phyloP scores from a whole-genome alignment of 1,139 yeast species.

The Candida gigantensis region DNA sequence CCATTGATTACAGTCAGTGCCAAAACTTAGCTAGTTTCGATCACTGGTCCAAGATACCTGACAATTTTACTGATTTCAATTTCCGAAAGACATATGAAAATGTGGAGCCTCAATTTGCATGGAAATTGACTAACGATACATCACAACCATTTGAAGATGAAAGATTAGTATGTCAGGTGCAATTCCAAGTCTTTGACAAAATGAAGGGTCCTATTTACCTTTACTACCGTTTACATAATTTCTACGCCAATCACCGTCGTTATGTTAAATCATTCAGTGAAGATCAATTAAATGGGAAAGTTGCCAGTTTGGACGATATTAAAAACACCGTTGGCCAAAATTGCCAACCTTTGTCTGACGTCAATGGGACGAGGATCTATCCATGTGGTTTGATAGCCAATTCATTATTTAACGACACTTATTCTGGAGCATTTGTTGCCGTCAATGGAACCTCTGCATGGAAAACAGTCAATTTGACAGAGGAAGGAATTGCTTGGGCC shows the following conservation, averaged over 20 bases:
- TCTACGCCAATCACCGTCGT: conserved; percentile 92
- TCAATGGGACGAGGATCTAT: conserved; percentile 56
- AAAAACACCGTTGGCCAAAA: conserved; percentile 76
- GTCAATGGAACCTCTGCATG: conserved; percentile 41
- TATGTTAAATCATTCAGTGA: conserved; percentile 89
- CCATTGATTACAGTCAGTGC: conserved; percentile 82
- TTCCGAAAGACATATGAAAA: conserved; percentile 39
- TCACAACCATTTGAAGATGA: conserved; percentile 56
- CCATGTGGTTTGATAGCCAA: conserved; percentile 85
- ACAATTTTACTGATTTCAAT: conserved; percentile 50
- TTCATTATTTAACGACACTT: conserved; percentile 72
- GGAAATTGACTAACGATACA: conserved; percentile 62
- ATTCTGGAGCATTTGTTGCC: conserved; percentile 41
- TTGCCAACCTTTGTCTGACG: conserved; percentile 78
- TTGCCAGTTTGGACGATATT: conserved; percentile 55
- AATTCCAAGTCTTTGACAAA: conserved; percentile 74
- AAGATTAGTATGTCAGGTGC: conserved; percentile 67
- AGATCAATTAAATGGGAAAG: conserved; percentile 80
- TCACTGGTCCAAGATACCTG: conserved; percentile 62
- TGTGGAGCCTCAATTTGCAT: conserved; percentile 24
- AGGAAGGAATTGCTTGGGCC: conserved; percentile 66
- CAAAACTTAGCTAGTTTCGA: conserved; percentile 54
- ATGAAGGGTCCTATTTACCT: conserved; percentile 76
- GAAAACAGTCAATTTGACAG: conserved; percentile 45
- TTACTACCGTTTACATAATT: conserved; percentile 79